phyloP scores from a whole-genome alignment of 306 rosid species.

The Crotalaria pallida region DNA sequence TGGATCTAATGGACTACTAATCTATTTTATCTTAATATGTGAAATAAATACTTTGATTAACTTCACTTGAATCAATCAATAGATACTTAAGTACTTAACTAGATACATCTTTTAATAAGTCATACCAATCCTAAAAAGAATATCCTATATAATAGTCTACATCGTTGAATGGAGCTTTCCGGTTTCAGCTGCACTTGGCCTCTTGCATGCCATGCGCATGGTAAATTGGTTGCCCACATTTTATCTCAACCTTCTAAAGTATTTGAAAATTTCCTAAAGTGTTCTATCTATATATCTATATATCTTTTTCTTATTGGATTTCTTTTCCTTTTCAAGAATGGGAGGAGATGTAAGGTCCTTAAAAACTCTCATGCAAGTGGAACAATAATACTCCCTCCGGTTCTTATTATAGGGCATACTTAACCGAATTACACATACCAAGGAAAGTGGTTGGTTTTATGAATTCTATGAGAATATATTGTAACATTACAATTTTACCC shows the following conservation, averaged over 20 bases:
- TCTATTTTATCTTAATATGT: background rate
- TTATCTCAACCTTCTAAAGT: background rate
- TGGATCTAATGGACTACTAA: background rate
- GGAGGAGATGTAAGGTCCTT: too few species aligned
- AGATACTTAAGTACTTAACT: background rate
- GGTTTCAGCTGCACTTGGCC: background rate
- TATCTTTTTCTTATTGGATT: too few species aligned
- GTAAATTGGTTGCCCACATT: background rate
- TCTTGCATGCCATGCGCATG: background rate
- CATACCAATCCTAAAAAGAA: background rate
- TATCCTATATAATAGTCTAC: slow-evolving; percentile 17
- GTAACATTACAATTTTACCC: too few species aligned
- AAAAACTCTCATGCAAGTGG: too few species aligned
- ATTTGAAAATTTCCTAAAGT: background rate
- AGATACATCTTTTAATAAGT: background rate
- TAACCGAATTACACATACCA: too few species aligned
- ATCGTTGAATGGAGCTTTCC: background rate
- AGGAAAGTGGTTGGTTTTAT: too few species aligned
- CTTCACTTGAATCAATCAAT: background rate
- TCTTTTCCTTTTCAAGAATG: too few species aligned
- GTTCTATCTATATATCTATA: too few species aligned
- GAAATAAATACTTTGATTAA: background rate
- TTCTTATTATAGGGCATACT: too few species aligned
- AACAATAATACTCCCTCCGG: too few species aligned
- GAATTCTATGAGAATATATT: too few species aligned